Evolutionary conservation across 2,329 filamentous ascomycete genomes (phyloP).

Genomic region (Aspergillus pseudoglaucus): DNA sequence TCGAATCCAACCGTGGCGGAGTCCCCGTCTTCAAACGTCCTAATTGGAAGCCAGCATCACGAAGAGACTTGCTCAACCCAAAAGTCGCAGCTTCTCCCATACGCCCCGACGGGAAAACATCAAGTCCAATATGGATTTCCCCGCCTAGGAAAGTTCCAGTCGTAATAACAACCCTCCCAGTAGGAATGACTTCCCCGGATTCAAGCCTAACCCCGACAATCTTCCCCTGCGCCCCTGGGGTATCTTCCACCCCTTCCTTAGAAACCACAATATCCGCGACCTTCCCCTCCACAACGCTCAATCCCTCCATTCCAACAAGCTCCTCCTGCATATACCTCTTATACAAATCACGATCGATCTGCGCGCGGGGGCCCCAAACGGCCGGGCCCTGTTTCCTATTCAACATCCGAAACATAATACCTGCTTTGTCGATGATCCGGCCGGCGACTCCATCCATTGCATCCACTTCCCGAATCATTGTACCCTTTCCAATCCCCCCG

Average conservation of each 20-base stretch:
- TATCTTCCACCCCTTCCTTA: conserved; percentile 45
- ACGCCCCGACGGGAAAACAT: conserved; percentile 76
- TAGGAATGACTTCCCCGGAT: conserved; percentile 74
- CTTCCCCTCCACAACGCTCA: conserved; percentile 76
- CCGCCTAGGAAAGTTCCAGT: conserved; percentile 93
- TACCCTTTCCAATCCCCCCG: conserved; percentile 97
- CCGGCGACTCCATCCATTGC: conserved; percentile 86
- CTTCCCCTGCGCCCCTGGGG: conserved; percentile 53
- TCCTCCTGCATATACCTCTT: conserved; percentile 86
- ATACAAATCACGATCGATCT: conserved; percentile 89
- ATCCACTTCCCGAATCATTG: conserved; percentile 90
- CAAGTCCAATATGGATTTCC: conserved; percentile 90
- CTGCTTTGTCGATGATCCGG: conserved; percentile 84
- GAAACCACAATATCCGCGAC: conserved; percentile 86
- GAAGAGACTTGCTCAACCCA: conserved; percentile 83
- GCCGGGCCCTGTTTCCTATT: conserved; percentile 88
- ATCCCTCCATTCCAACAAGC: conserved; percentile 66
- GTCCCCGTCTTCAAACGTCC: conserved; percentile 94
- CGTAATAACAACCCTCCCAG: conserved; percentile 81
- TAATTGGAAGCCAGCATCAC: conserved; percentile 79
- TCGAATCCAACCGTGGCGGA: conserved; percentile 75
- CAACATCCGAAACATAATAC: conserved; percentile 85
- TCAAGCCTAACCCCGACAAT: conserved; percentile 83
- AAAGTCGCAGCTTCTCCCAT: conserved; percentile 93
- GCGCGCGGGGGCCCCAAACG: conserved; percentile 92